Evolutionary conservation across 345 rosid genomes (phyloP).

Genomic region (Acer campestre): DNA sequence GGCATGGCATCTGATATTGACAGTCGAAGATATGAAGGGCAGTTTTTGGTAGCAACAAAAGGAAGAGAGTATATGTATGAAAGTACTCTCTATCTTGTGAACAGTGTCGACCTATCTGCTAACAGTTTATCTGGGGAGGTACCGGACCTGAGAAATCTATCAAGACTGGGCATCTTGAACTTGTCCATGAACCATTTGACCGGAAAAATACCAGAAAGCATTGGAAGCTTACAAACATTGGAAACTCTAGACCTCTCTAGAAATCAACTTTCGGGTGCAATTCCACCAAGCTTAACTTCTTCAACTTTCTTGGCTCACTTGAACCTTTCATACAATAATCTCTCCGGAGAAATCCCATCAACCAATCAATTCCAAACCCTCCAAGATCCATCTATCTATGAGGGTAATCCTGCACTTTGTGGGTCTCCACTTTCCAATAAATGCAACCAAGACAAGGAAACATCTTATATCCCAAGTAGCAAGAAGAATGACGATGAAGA

Average conservation of each 20-base stretch:
- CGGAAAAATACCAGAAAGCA: constrained; percentile 13
- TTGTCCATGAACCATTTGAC: constrained; percentile 25
- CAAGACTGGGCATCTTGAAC: constrained; percentile 12
- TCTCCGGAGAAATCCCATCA: constrained; percentile 31
- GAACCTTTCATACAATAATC: constrained; percentile 28
- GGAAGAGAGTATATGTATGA: neutral
- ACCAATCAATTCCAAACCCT: constrained; percentile 23
- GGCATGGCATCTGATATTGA: neutral
- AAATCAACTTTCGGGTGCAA: constrained; percentile 22
- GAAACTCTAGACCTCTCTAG: constrained; percentile 27
- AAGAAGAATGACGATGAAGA: neutral
- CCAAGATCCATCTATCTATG: constrained; percentile 27
- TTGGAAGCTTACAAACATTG: neutral
- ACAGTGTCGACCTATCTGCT: constrained; percentile 16
- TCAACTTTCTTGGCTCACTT: constrained; percentile 9
- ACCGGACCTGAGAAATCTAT: constrained; percentile 8
- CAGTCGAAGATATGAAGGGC: constrained; percentile 2
- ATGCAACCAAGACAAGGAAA: constrained; percentile 9
- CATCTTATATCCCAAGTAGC: neutral
- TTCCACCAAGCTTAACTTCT: constrained; percentile 17
- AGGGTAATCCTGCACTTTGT: constrained; percentile 24
- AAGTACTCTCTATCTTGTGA: constrained; percentile 9
- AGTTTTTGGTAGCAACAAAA: neutral
- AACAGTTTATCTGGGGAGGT: constrained; percentile 10
- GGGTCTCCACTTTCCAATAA: constrained; percentile 15